Evolutionary conservation across 2,329 filamentous ascomycete genomes (phyloP), one percentile per base, ranked within the genome.

Genomic region (Ceratocystis harringtonii): DNA sequence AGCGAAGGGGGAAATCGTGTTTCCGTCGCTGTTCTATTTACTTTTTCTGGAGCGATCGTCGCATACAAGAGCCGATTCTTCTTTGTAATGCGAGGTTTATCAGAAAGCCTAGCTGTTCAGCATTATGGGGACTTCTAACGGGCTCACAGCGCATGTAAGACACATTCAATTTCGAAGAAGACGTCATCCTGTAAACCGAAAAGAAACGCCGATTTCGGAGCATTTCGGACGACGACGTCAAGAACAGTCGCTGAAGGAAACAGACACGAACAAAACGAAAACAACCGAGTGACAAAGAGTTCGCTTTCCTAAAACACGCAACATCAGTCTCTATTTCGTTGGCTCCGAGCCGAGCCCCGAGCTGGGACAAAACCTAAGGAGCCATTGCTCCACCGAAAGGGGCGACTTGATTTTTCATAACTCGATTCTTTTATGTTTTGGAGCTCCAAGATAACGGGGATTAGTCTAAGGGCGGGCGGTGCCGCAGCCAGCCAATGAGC

Each of bases 391-490:
- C 52, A n/a, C 30, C 12, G 1, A 30, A 57, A 32, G 52, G 25
- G 52, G 28, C 17, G 17, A 17, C 6, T 15, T n/a, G 15, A 41
- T 57, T 57, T 57, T 30, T n/a, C 52, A 57, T 57, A 25, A 57
- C 61, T 62, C 61, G 61, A 62, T 62, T 62, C 61, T 62, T 62
- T 62, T 62, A 62, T 62, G 61, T 57, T 57, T 57, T 3, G 25
- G 5, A 30, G 28, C 12, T 52, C 8, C 19, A 28, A 57, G 52
- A 57, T 57, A 57, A 32, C 52, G 28, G 52, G 12, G 6, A 32
- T 32, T 57, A 57, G 28, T 30, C 36, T 5, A 52, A 52, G 48
- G 19, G n/a, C 48, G 48, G 48, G 19, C 48, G 48, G 48, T n/a
- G n/a, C 48, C 48, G 48, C 48, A 52, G n/a, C 19, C 12, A 25